Evolutionary conservation across 129 eudicot species (phyloP).

Genomic region (Escallonia herrerae): DNA sequence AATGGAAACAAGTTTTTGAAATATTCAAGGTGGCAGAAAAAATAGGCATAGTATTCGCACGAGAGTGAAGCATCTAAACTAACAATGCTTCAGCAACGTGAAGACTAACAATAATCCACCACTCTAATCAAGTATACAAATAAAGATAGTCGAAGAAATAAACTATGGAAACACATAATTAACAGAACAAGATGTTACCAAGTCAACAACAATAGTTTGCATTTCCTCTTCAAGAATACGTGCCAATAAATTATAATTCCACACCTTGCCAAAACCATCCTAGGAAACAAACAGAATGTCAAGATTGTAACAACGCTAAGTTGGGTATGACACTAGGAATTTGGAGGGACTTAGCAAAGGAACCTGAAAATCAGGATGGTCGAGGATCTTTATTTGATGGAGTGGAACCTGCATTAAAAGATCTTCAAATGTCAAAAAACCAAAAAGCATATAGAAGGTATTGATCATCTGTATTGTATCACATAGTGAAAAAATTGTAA

Average conservation of each 20-base stretch:
- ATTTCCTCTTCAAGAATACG: conserved; percentile 42
- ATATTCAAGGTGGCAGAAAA: neutral
- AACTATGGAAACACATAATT: neutral
- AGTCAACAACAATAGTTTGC: conserved; percentile 42
- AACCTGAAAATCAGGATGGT: conserved; percentile 92
- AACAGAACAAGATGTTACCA: conserved; percentile 32
- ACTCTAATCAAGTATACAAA: neutral
- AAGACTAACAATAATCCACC: no score
- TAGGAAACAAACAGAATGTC: conserved; percentile 18
- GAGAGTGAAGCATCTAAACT: neutral
- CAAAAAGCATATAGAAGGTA: neutral
- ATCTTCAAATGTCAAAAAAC: neutral
- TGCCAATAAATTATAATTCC: conserved; percentile 52
- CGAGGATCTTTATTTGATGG: conserved; percentile 67
- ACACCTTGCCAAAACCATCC: conserved; percentile 89
- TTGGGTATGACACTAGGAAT: neutral
- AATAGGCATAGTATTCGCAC: neutral
- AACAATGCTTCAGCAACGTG: neutral
- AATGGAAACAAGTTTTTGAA: conserved; percentile 6
- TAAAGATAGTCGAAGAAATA: neutral
- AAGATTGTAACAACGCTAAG: neutral
- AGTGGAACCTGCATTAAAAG: conserved; percentile 61
- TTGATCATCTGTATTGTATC: neutral
- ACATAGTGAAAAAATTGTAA: neutral
- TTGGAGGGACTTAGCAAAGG: conserved; percentile 3